Percentiles rank a stretch among this genome's conserved stretches.
Evolutionary conservation across 2,329 filamentous ascomycete species (phyloP).

Genomic region (Phialemoniopsis sp.): DNA sequence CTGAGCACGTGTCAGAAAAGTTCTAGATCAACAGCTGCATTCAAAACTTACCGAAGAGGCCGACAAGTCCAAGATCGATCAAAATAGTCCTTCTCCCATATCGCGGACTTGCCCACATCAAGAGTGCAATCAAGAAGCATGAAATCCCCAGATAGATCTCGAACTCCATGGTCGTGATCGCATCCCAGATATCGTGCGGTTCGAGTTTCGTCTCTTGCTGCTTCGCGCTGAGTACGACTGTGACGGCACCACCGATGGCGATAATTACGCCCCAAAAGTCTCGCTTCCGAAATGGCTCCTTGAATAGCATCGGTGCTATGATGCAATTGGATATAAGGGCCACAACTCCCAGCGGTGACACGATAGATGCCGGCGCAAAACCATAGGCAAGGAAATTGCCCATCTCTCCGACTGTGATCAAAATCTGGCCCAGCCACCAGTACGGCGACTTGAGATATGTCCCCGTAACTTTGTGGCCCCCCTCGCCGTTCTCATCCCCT

Average conservation of each 20-base stretch:
- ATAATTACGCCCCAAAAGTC: constrained; percentile 88
- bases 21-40: constrained; percentile 3
- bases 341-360: constrained; percentile 94
- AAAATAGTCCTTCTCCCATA: constrained; percentile 86
- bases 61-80: constrained; percentile 90
- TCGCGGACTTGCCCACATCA: constrained; percentile 78
- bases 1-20: constrained; percentile 32
- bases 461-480: constrained; percentile 39
- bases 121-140: constrained; percentile 62
- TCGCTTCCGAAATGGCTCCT: constrained; percentile 79
- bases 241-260: constrained; percentile 82
- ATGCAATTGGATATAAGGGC: constrained; percentile 95
- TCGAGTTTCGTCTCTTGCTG: constrained; percentile 87
- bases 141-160: constrained; percentile 85
- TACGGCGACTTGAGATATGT: constrained; percentile 87
- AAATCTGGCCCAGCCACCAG: constrained; percentile 91
- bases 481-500: constrained; percentile 24
- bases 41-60: constrained; percentile 71
- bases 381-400: constrained; percentile 98
- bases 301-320: constrained; percentile 90
- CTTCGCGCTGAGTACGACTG: constrained; percentile 87
- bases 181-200: constrained; percentile 82
- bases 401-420: constrained; percentile 90
- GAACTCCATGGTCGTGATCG: constrained; percentile 85
- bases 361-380: constrained; percentile 95